Base-by-base conservation (phyloP, 2,329 filamentous ascomycete species). In the Pseudogymnoascus sp. region DNA sequence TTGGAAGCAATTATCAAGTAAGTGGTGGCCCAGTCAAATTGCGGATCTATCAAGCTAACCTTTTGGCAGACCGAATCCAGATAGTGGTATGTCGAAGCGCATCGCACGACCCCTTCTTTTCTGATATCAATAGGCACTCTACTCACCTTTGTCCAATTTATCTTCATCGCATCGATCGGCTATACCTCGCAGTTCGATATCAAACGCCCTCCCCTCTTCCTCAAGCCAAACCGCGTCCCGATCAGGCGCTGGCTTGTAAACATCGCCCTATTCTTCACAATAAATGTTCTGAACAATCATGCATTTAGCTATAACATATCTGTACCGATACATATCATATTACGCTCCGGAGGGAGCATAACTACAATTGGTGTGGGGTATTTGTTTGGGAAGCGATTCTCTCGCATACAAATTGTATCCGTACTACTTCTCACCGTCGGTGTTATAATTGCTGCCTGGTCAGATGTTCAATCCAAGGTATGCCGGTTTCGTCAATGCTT, bases 231-330 rank as follows among this genome's bases (percentile, higher is more conserved):
- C 68, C 86, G 85, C 61, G 91, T 97, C 3, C 95, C 95, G 0
- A 79, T 97, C 63, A 82, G 82, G 59, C 89, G 91, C 73, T 97
- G 95, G 93, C 73, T 90, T 60, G 80, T 93, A 71, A 97, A 96
- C 73, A 96, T 96, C 44, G 79, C 89, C 3, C 84, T 97, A 69
- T 97, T 97, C 77, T 95, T 96, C 74, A 84, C 84, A 66, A 95
- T 99, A 77, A 99, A 97, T 71, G 86, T 97, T 64, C 78, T 99
- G 72, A 99, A 99, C 78, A 99, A 99, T 71, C 93, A 93, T 80
- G 95, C 93, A 6, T 99, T 99, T 75, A 93, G 91, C 67, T 99
- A 97, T 78, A 87, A 92, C 70, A 97, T 99, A 64, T 96, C 92
- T 6, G 91, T 99, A 0, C 95, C 95, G 1, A 87, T 99, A 60